Evolutionary conservation across 2,329 filamentous ascomycete genomes (phyloP).

Genomic region (Xylariales sp.): DNA sequence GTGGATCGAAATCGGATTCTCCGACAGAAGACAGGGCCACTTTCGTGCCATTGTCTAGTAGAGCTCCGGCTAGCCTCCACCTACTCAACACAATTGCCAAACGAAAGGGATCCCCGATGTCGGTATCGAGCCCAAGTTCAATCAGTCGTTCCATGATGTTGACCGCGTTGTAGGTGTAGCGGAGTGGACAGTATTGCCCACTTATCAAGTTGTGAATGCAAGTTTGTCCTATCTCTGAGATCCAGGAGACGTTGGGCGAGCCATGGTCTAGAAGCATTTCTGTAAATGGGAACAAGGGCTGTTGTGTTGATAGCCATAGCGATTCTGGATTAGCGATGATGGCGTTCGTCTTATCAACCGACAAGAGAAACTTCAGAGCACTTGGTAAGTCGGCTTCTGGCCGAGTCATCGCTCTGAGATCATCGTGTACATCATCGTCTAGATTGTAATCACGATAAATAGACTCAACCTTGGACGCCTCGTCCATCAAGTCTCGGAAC

Average conservation of each 20-base stretch:
- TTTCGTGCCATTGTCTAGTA: too few relatives aligned
- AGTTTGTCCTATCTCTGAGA: neutral
- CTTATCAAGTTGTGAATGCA: neutral
- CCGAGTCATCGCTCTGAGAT: neutral
- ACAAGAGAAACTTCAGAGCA: neutral
- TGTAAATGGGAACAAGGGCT: neutral
- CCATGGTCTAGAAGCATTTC: neutral
- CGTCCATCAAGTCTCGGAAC: neutral
- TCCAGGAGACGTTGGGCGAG: neutral
- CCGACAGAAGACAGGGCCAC: too few relatives aligned
- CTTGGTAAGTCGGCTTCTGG: neutral
- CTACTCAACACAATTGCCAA: too few relatives aligned
- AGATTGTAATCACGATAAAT: too few relatives aligned
- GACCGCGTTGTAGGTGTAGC: too few relatives aligned
- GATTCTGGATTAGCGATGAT: neutral
- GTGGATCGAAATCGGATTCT: too few relatives aligned
- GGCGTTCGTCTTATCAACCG: neutral
- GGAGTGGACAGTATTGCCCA: too few relatives aligned
- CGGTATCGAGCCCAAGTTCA: too few relatives aligned
- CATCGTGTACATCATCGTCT: too few relatives aligned
- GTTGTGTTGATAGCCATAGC: neutral
- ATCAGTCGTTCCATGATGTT: too few relatives aligned
- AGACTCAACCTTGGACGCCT: neutral
- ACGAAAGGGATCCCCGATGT: too few relatives aligned
- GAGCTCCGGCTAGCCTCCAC: too few relatives aligned